Conservation (phyloP, 352 stramenopile species). For the Phytophthora rubi region DNA sequence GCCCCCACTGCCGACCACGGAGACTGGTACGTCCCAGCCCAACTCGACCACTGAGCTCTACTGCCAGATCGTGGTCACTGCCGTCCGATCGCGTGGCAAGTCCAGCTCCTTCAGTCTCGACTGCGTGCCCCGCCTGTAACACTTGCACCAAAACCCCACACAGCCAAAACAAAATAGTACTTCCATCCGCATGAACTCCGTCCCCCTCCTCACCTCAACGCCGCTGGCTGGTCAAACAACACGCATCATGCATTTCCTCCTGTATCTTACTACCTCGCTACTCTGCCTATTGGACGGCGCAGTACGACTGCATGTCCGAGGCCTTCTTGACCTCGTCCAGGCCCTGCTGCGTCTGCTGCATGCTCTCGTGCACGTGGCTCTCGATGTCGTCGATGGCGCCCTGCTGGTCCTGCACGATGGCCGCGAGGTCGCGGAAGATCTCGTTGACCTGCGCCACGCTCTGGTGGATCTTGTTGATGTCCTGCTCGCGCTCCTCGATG, state of each 20-base stretch:
- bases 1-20: neutral
- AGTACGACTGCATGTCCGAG: slow-evolving; percentile 77
- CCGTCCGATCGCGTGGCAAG: neutral
- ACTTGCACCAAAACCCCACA: neutral
- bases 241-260: slow-evolving; percentile 24
- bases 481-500: slow-evolving; percentile 89
- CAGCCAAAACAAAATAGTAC: neutral
- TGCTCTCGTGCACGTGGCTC: slow-evolving; percentile 82
- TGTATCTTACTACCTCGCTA: slow-evolving; percentile 20
- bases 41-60: neutral
- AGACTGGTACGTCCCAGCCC: neutral
- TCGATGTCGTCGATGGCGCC: slow-evolving; percentile 87
- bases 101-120: neutral
- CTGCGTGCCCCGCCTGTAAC: neutral
- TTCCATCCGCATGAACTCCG: neutral
- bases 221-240: slow-evolving; percentile 3
- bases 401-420: slow-evolving; percentile 89
- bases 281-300: slow-evolving; percentile 63
- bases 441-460: slow-evolving; percentile 92
- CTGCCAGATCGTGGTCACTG: neutral
- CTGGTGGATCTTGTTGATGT: slow-evolving; percentile 89
- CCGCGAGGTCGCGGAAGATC: slow-evolving; percentile 89
- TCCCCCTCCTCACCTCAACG: no score
- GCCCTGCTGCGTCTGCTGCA: slow-evolving; percentile 85
- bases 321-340: slow-evolving; percentile 88